Base-by-base conservation (phyloP, 805 yeast species). In the Cyberlindnera lachancei region DNA sequence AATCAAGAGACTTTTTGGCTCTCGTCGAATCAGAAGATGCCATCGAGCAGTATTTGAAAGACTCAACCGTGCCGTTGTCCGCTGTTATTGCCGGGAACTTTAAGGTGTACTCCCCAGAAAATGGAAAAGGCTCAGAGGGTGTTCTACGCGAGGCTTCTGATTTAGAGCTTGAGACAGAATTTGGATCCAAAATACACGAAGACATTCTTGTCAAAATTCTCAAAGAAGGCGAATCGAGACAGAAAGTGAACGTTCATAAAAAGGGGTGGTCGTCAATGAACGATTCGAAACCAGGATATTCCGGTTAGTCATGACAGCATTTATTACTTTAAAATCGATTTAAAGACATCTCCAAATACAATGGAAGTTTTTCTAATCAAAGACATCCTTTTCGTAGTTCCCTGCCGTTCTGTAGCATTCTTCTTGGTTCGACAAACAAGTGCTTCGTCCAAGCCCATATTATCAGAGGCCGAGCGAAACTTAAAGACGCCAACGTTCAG, bases 101-200 rank as follows among this genome's bases (percentile, higher is more conserved):
- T 61, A 71, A 79, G 46, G 66, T 85, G n/a, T 86, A 67, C 51
- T 64, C 70, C 15, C 70, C 73, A 35, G 67, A 68, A 38, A 64
- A 63, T 16, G 80, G 83, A 28, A 61, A 60, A 25, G 95, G 94
- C 20, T 60, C 75, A 4, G 82, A 74, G 45, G 95, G 95, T 35
- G 66, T 68, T 7, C 52, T 81, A 17, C 83, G 79, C 31, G 77
- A 73, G 46, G 94, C 90, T 3, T 79, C 90, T 7, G 69, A 73
- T 35, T 60, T 64, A 14, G 81, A 77, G 38, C 52, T 85, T 24
- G 67, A 66, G 31, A 70, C 70, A 41, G 92, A 84, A 48, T 85
- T 86, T 43, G 90, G 87, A 18, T 61, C 70, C 17, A 62, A 59
- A 25, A 48, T 24, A 3, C 31, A 55, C 4, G 84, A 79, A 33